These are phyloP conservation scores for Amanita brunnescens DNA, from an alignment of 768 basidiomycete species.

Conservation along the genomic window DNA sequence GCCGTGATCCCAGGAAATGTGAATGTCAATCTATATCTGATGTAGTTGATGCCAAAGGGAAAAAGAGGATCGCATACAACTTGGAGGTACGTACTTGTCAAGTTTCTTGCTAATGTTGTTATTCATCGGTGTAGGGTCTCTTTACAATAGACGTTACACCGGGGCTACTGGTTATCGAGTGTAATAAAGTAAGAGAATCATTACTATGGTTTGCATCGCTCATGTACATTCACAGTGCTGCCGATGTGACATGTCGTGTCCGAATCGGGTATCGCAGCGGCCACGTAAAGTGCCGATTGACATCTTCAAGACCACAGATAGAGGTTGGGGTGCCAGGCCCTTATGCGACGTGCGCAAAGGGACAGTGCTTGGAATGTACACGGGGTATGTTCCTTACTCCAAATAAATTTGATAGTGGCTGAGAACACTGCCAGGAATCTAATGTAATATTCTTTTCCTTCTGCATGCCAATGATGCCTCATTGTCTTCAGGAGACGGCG, in stretches of 20 bases:
- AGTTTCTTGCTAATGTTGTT: neutral
- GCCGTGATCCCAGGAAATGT: conserved; percentile 1
- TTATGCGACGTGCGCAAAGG: conserved; percentile 33
- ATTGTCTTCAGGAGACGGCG: conserved; percentile 29
- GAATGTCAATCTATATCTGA: conserved; percentile 5
- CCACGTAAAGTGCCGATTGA: conserved; percentile 51
- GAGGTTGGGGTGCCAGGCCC: conserved; percentile 64
- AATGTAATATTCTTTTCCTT: conserved; percentile 26
- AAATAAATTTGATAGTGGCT: neutral
- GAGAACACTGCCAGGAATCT: conserved; percentile 25
- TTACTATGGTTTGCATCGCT: neutral
- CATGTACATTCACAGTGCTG: conserved; percentile 28
- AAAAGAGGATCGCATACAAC: conserved; percentile 33
- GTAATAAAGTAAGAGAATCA: conserved; percentile 40
- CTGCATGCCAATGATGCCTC: neutral
- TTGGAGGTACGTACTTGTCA: conserved; percentile 19
- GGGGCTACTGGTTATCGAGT: conserved; percentile 53
- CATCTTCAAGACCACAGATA: conserved; percentile 51
- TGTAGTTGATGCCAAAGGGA: conserved; percentile 2
- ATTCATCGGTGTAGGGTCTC: conserved; percentile 30
- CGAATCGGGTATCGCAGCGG: conserved; percentile 53
- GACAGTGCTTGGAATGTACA: conserved; percentile 59
- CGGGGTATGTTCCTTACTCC: conserved; percentile 38
- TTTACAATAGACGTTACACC: conserved; percentile 34
- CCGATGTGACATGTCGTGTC: conserved; percentile 33